phyloP scores from a whole-genome alignment of 257 asterid species.

The Lantana camara region DNA sequence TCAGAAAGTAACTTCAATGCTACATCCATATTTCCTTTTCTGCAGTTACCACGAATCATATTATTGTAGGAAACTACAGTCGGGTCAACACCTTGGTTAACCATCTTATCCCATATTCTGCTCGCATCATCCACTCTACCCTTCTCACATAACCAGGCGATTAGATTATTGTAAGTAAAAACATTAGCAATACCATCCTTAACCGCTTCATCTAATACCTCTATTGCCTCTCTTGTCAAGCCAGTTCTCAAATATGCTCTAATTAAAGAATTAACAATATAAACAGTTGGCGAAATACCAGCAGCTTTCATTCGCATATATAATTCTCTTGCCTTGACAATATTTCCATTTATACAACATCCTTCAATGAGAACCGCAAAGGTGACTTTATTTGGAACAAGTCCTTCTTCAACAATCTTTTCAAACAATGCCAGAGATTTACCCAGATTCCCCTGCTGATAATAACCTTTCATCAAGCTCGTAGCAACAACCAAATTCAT shows the following conservation, averaged over 20 bases:
- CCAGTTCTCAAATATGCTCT: conserved; percentile 55
- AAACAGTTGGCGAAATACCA: conserved; percentile 59
- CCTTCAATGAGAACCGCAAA: conserved; percentile 85
- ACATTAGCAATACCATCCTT: conserved; percentile 59
- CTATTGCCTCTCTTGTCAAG: conserved; percentile 49
- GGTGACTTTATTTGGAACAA: conserved; percentile 72
- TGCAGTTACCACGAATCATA: conserved; percentile 71
- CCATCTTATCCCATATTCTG: conserved; percentile 62
- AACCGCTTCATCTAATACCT: conserved; percentile 59
- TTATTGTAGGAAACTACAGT: conserved; percentile 55
- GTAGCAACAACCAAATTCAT: conserved; percentile 77
- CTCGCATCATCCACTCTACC: conserved; percentile 60
- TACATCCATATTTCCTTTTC: conserved; percentile 61
- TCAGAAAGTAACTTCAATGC: conserved; percentile 53
- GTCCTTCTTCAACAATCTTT: conserved; percentile 50
- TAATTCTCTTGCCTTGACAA: conserved; percentile 65
- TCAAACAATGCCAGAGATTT: conserved; percentile 62
- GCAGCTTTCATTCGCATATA: conserved; percentile 55
- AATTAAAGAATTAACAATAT: conserved; percentile 60
- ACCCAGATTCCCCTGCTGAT: conserved; percentile 58
- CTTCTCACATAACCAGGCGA: conserved; percentile 57
- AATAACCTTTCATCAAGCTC: conserved; percentile 84
- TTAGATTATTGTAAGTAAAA: conserved; percentile 58
- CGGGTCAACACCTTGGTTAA: conserved; percentile 53
- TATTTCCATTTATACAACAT: conserved; percentile 52